Evolutionary conservation across 2,329 filamentous ascomycete genomes (phyloP), one percentile per base, ranked within the genome.

Genomic region (Trichophyton benhamiae): DNA sequence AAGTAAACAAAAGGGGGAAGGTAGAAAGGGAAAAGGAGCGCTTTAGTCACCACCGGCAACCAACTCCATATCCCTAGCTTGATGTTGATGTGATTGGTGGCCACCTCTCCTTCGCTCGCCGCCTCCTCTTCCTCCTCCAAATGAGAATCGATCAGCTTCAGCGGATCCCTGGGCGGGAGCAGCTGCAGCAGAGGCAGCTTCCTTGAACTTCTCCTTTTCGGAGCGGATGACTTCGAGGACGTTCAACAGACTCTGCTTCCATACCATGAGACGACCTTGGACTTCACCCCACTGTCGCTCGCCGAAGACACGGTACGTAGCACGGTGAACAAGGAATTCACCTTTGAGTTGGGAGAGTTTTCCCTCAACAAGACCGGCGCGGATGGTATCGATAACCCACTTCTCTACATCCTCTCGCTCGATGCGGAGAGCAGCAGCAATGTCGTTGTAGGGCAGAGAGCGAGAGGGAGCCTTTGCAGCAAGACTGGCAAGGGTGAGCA

Each of bases 281-380:
- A 99, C 87, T 80, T 99, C 92, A 68, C 88, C 85, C 91, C 95
- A 99, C 80, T 99, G 94, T 82, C 95, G 95, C 80, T 96, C 90
- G 68, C 90, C 90, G 71, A 99, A 99, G 60, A 96, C 91, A 65
- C 94, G 87, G 82, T 97, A 96, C 63, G 91, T 96, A 69, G 90
- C 90, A 73, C 94, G 86, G 81, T 99, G 94, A 65, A 99, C 90
- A 60, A 96, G 82, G 82, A 99, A 97, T 65, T 92, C 88, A 73
- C 89, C 84, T 74, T 90, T 91, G 73, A 92, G 83, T 79, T 99
- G 94, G 63, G 88, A 94, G 68, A 99, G 85, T 78, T 95, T 95
- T 73, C 94, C 94, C 80, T 99, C 94, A 59, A 99, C 89, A 42
- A 99, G 85, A 38, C 91, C 91, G 57, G 91, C 90, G 67, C 94